Evolutionary conservation across 2,329 filamentous ascomycete species (phyloP), one percentile per base, ranked within the genome.

Genomic region (Phialophora macrospora): DNA sequence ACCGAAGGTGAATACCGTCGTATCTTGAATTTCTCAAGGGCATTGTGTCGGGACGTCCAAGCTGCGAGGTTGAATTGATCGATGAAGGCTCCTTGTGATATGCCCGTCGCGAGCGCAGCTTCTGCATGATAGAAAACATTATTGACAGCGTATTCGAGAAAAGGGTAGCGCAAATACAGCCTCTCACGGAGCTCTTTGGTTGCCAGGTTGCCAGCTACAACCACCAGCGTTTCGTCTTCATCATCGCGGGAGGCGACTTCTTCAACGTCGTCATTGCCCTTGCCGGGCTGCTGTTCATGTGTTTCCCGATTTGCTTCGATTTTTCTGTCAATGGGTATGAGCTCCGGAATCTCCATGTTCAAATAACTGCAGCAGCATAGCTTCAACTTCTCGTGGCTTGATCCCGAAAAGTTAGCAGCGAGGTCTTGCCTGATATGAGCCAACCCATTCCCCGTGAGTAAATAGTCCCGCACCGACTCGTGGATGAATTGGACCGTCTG

Each of bases 401-500:
- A 59, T 0, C 74, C 73, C 26, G 74, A 60, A 26, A 79, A 74
- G 20, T 78, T 75, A 2, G 52, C 64, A n/a, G 60, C 64, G 30
- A 76, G 62, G 26, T 17, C 14, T 3, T 77, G 71, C 73, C 72
- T 75, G 12, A 80, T 24, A 20, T 73, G 68, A 20, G 60, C 22
- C 2, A 78, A 57, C 8, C 75, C 75, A 49, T 77, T 72, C 55
- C 76, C 75, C 59, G 76, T 76, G 0, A 80, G 70, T 26, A 82
- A 70, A 61, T 78, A 80, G 41, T 81, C 78, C 61, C 75, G 68
- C 68, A 82, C 72, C 14, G 76, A 75, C 65, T 78, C 77, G 62
- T 79, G 76, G 58, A 78, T 79, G 58, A 77, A 86, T 62, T 86
- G 83, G 0, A 85, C 80, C 0, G 68, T 79, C 0, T 70, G 68